Evolutionary conservation across 176 grass and related monocot genomes (phyloP), one percentile per base, ranked within the genome.

Genomic region (Bromus sterilis): DNA sequence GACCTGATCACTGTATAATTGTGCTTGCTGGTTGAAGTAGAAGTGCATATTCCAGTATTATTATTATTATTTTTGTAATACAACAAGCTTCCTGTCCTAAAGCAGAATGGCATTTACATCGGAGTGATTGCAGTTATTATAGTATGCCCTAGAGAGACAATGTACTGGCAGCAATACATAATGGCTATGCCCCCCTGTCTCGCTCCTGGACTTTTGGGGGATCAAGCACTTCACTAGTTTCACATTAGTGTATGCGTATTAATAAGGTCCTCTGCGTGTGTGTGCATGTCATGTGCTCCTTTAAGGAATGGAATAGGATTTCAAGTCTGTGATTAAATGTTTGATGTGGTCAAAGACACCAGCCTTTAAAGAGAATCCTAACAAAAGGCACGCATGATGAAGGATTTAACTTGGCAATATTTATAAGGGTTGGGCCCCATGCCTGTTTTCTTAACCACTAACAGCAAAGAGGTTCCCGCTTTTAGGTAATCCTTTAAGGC

Each of bases 331-430:
- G 73, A 85, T 83, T 85, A 82, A 86, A 79, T 82, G 78, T 83
- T 85, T 86, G 67, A 88, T 83, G 66, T 78, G 71, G 82, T 78
- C 78, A 85, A 88, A 89, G 60, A 78, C 75, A 71, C 7, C 68
- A 84, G 15, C 77, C 81, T 80, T 86, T 91, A 91, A 91, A 87
- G 84, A 83, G 66, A 79, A 75, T 86, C 80, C 84, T 86, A 83
- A 83, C 59, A 82, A 86, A 78, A 90, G 75, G 67, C 48, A 41
- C 41, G 60, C 59, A 69, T 74, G 74, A 53, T 81, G 78, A 85
- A 86, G 66, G 85, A 86, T 78, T 88, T 91, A 77, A 92, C 84
- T 83, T 44, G 72, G 20, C 24, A 58, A 48, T 84, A 89, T 89
- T 92, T 89, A 80, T 77, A 83, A 78, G 58, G 56, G 70, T 41